Percentiles rank a stretch among this genome's conserved stretches.
Evolutionary conservation across 768 basidiomycete genomes (phyloP).

Genomic region (Rhodocollybia butyracea): DNA sequence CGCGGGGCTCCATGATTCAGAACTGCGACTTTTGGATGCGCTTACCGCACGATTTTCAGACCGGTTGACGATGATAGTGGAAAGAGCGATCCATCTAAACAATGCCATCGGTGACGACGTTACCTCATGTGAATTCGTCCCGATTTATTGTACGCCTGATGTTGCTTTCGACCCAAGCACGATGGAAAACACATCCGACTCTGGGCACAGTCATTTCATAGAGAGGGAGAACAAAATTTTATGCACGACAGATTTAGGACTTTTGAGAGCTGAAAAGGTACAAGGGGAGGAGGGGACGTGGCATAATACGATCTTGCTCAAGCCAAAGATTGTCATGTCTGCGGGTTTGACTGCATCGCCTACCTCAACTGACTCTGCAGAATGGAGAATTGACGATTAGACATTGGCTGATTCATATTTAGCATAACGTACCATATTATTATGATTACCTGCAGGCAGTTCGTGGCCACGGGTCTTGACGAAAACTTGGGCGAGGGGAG

Average conservation of each 20-base stretch:
- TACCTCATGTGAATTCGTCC: conserved; percentile 54
- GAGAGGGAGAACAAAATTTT: conserved; percentile 27
- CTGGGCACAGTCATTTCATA: neutral
- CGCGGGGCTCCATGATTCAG: conserved; percentile 31
- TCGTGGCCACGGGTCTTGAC: no score
- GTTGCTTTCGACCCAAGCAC: conserved; percentile 32
- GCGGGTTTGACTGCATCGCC: conserved; percentile 26
- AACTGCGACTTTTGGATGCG: conserved; percentile 30
- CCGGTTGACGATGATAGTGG: conserved; percentile 39
- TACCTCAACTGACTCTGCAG: neutral
- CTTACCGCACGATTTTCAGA: conserved; percentile 41
- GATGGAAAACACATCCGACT: conserved; percentile 46
- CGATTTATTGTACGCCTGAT: conserved; percentile 41
- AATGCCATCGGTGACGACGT: conserved; percentile 59
- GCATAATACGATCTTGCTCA: conserved; percentile 46
- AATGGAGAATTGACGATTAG: neutral
- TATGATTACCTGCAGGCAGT: neutral
- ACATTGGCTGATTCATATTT: no score
- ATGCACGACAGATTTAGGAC: conserved; percentile 57
- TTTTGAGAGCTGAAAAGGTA: conserved; percentile 35
- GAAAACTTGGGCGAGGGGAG: no score
- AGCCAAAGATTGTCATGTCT: conserved; percentile 52
- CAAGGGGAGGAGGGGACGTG: conserved; percentile 42
- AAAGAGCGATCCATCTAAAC: conserved; percentile 46
- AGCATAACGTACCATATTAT: neutral